Evolutionary conservation across 2,329 filamentous ascomycete species (phyloP).

Genomic region (Talaromyces sp.): DNA sequence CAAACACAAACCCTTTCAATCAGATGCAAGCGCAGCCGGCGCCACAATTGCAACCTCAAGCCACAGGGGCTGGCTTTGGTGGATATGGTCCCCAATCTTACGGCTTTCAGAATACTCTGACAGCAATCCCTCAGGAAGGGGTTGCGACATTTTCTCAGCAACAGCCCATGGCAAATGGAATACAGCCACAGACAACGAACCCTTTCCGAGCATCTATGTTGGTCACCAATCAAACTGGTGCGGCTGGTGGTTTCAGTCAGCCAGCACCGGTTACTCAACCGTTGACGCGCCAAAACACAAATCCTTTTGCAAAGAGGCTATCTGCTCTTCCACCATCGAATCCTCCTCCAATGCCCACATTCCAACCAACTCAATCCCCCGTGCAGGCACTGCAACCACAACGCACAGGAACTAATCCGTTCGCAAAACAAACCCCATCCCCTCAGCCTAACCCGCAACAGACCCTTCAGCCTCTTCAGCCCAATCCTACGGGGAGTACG

Average conservation of each 20-base stretch:
- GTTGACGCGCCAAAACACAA: constrained; percentile 66
- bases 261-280: constrained; percentile 46
- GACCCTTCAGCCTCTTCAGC: constrained; percentile 50
- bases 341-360: constrained; percentile 22
- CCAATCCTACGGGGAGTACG: constrained; percentile 80
- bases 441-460: constrained; percentile 33
- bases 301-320: constrained; percentile 73
- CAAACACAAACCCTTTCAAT: constrained; percentile 14
- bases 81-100: constrained; percentile 68
- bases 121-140: constrained; percentile 50
- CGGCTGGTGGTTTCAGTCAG: constrained; percentile 29
- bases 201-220: constrained; percentile 93
- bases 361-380: constrained; percentile 36
- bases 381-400: constrained; percentile 50
- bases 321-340: constrained; percentile 31
- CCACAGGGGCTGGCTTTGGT: constrained; percentile 77
- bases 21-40: constrained; percentile 23
- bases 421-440: constrained; percentile 55
- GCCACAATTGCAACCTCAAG: constrained; percentile 53
- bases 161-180: constrained; percentile 38
- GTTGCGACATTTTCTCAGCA: constrained; percentile 46
- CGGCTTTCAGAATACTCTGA: constrained; percentile 40
- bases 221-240: constrained; percentile 47
- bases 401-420: constrained; percentile 69
- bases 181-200: constrained; percentile 62